Base-by-base conservation (phyloP, 106 monocot species). In the Dendrobium nobile region DNA sequence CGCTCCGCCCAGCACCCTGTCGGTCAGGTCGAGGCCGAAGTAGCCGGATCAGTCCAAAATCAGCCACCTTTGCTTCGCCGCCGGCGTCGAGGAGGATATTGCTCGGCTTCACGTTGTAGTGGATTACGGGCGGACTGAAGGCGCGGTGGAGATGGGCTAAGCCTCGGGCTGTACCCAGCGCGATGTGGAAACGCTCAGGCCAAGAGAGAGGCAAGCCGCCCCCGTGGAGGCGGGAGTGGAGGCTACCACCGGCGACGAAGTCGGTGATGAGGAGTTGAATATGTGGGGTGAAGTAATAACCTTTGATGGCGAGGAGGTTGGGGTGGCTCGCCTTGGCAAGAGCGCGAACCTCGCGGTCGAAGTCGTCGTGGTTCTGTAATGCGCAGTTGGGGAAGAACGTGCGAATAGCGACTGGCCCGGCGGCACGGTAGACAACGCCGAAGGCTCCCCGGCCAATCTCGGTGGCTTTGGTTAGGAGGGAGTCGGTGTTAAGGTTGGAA, bases 261-360 rank as follows among this genome's bases (percentile, higher is more conserved):
- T 98, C 95, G 5, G 91, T 89, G 41, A 98, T 83, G 41, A 98
- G 87, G 0, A 98, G 88, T 82, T 95, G 94, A n/a, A 92, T 41
- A 55, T 98, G 88, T 6, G 98, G 95, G 15, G 98, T 98, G 91
- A 92, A 98, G 85, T 93, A 98, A 85, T 95, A 98, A 13, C 95
- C 98, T 55, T 87, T 88, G 31, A 98, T 77, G 40, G 92, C 79
- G 84, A 93, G 82, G 26, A 98, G 67, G 73, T 98, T 98, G 0
- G 91, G 87, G 82, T 98, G 98, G 51, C 85, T 82, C 2, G 92
- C 98, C 77, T 91, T 92, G 4, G 88, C 95, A 17, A 98, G 86
- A 1, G 79, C 73, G 4, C 95, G 83, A 31, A 95, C 89, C 67
- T 98, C 95, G 31, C 91, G 77, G 41, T 98, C 98, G 84, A 98